These are phyloP conservation scores for Byssoonygena ceratinophila DNA, from an alignment of 2,329 filamentous ascomycete genomes.

Conservation along the genomic window DNA sequence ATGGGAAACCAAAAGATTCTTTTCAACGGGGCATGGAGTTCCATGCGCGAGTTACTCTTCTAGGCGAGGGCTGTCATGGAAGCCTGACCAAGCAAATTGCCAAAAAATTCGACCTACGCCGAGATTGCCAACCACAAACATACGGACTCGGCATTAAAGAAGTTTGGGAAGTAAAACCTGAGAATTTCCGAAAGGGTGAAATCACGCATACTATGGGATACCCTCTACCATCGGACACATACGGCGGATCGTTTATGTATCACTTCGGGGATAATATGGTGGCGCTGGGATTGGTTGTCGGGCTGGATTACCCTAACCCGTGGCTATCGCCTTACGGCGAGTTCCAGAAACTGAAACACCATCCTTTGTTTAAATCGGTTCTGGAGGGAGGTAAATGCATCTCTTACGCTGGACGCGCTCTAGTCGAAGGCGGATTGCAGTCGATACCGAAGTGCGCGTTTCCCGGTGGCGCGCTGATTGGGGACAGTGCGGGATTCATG, in stretches of 20 bases:
- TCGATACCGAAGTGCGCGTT: conserved; percentile 96
- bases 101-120: conserved; percentile 82
- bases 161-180: conserved; percentile 90
- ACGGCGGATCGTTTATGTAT: conserved; percentile 98
- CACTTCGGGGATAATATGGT: conserved; percentile 98
- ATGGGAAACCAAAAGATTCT: conserved; percentile 74
- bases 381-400: conserved; percentile 97
- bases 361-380: conserved; percentile 75
- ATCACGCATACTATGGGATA: conserved; percentile 89
- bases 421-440: conserved; percentile 93
- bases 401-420: conserved; percentile 82
- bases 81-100: conserved; percentile 90
- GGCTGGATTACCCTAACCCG: conserved; percentile 90
- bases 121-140: conserved; percentile 85
- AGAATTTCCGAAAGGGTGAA: conserved; percentile 79
- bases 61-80: conserved; percentile 91
- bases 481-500: conserved; percentile 90
- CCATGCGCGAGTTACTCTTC: conserved; percentile 79
- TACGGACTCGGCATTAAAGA: conserved; percentile 94
- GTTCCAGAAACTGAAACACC: conserved; percentile 97
- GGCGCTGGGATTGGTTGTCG: conserved; percentile 79
- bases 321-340: conserved; percentile 93
- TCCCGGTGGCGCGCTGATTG: conserved; percentile 87
- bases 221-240: conserved; percentile 75
- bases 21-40: conserved; percentile 99